These are phyloP conservation scores for Stenocarpella maydis DNA, from an alignment of 2,329 filamentous ascomycete species.

Conservation along the genomic window DNA sequence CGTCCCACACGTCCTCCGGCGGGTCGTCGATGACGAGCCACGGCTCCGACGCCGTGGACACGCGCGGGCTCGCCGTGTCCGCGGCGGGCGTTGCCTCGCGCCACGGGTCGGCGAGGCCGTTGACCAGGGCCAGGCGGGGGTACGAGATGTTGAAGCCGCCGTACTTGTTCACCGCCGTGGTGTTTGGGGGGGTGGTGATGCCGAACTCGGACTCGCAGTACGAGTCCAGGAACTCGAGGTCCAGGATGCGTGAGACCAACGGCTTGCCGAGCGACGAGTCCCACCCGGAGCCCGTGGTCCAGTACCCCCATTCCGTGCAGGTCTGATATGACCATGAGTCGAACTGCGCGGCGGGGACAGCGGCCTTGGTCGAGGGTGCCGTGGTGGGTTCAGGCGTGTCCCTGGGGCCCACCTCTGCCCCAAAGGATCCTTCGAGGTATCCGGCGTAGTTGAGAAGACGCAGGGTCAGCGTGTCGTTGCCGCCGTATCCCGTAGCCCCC, in stretches of 20 bases:
- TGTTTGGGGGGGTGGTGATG: constrained; percentile 68
- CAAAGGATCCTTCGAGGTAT: not conserved
- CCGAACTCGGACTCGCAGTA: constrained; percentile 75
- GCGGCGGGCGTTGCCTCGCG: constrained; percentile 75
- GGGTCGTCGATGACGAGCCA: constrained; percentile 69
- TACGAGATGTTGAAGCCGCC: constrained; percentile 78
- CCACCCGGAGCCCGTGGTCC: constrained; percentile 75
- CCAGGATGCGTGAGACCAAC: constrained; percentile 74
- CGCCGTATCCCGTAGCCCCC: not conserved
- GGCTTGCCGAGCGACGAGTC: constrained; percentile 67
- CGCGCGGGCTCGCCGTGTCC: constrained; percentile 62
- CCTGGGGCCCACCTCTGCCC: not conserved
- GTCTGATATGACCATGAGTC: constrained; percentile 62
- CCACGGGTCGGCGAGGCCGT: constrained; percentile 84
- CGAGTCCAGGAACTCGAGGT: constrained; percentile 66
- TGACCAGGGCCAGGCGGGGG: constrained; percentile 77
- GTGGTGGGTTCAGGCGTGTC: constrained; percentile 39
- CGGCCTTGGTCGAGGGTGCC: constrained; percentile 44
- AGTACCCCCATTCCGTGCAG: constrained; percentile 77
- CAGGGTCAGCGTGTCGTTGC: not conserved
- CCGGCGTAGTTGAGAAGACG: constrained; percentile 3
- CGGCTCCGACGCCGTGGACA: constrained; percentile 70
- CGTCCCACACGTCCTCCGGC: not conserved
- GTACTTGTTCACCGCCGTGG: constrained; percentile 75
- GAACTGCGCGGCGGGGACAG: constrained; percentile 49